Evolutionary conservation across 2,329 filamentous ascomycete genomes (phyloP), one percentile per base, ranked within the genome.

Genomic region (Aspergillaceae sp.): DNA sequence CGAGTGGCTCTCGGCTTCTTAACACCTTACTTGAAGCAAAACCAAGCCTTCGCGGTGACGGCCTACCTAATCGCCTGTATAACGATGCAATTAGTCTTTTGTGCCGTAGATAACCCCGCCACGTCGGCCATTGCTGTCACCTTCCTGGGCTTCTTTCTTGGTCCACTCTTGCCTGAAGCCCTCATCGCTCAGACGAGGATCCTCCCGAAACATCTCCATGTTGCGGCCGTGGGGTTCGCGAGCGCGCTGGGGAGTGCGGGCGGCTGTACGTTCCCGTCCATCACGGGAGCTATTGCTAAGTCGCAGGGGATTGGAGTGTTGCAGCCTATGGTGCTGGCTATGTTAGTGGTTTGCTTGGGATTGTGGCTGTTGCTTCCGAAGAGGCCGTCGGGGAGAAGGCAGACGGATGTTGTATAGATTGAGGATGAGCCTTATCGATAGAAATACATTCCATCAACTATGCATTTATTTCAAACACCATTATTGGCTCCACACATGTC

Each of bases 111-210:
- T 0, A 78, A 78, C 46, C 85, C 88, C 57, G 73, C 83, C 46
- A 80, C 85, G 33, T 84, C 83, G 0, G 80, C 83, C n/a, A 72
- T 87, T 26, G 80, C 83, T 30, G 82, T 88, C 10, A 72, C 77
- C 0, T 67, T 88, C 1, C 74, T 87, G 48, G 86, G 86, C 0
- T 85, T 89, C 70, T 86, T 89, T 57, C 73, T 89, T 0, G 87
- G 86, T 0, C 86, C 87, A 0, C 66, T 90, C 34, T 90, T 88
- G 58, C 85, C 86, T 0, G 83, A 81, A 3, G 83, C 79, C 3
- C 76, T 91, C 26, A 80, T 88, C 3, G 79, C 78, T 1, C 78
- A 79, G 3, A 86, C 84, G 0, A 87, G 85, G 53, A 69, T 90
- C 5, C 69, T 91, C 2, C 85, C 86, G 0, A 74, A 72, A 37